A percentile compares a stretch with the other conserved stretches of the same genome.
phyloP scores from a whole-genome alignment of 352 stramenopile species.

The Pythium plurisporium region DNA sequence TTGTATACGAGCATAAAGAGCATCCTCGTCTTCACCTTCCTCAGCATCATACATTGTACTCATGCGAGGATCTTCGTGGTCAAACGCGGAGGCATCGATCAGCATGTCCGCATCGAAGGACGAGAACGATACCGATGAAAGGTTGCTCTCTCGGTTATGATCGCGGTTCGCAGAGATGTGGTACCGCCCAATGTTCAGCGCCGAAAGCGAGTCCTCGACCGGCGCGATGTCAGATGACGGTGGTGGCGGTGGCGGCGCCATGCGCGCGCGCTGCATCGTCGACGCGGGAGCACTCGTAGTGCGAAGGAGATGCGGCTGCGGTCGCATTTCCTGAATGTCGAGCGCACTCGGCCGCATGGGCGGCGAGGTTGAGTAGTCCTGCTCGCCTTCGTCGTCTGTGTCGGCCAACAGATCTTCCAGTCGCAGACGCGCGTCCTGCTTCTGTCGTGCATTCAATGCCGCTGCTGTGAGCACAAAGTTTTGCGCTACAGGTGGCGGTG shows the following conservation, averaged over 20 bases:
- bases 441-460: conserved; percentile 4
- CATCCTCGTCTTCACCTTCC: conserved; percentile 13
- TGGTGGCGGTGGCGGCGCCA: conserved; percentile 2
- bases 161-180: conserved; percentile 3
- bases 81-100: conserved; percentile 14
- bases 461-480: conserved; percentile 16
- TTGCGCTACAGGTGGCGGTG: conserved; percentile 7
- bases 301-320: conserved; percentile 8
- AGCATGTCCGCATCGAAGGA: conserved; percentile 21
- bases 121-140: conserved; percentile 18
- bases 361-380: conserved; percentile 18
- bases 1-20: conserved; percentile 16
- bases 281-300: conserved; percentile 9
- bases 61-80: conserved; percentile 8
- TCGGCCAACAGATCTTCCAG: conserved; percentile 18
- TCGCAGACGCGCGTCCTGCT: conserved; percentile 15
- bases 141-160: conserved; percentile 11
- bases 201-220: not conserved
- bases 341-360: conserved; percentile 15
- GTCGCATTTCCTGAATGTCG: conserved; percentile 13
- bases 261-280: not conserved
- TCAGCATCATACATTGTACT: conserved; percentile 4
- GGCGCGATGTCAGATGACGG: not conserved
- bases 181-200: not conserved
- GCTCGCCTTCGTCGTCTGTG: conserved; percentile 18